Base-by-base conservation (phyloP, 1,284 basidiomycete species). In the Trichosporon sp. region DNA sequence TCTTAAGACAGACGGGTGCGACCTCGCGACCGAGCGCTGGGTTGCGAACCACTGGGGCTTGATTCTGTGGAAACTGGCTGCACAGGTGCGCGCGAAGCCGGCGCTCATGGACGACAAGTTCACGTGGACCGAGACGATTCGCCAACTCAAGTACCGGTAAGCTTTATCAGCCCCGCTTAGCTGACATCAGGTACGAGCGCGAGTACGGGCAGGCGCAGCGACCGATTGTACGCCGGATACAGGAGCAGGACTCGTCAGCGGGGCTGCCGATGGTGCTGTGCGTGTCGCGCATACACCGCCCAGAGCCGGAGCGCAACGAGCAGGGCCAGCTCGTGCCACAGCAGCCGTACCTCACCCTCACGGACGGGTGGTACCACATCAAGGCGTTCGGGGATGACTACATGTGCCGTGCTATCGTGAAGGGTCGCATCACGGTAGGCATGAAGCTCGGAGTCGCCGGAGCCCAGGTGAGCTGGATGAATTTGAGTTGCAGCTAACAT, bases 311-410 rank as follows among this genome's bases (percentile, higher is more conserved):
- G 2, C 68, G 80, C 3, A 80, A 84, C 31, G 85, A 87, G 0
- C 84, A 87, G 21, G 85, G 84, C 2, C 67, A 80, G 18, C 74
- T 80, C 1, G 75, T 83, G 18, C 44, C 58, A 2, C 82, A 83
- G 32, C 71, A 64, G 35, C 85, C 27, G 77, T 85, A 72, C 86
- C 88, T 25, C 86, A 95, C 97, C 80, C 85, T 99, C 13, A 95
- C 93, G 0, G 97, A 99, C 78, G 96, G 96, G 9, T 99, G 96
- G 97, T 99, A 99, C 77, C 85, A 89, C 35, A 86, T 99, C 13
- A 87, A 89, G 12, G 91, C 93, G 0, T 85, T 86, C 47, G 85
- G 93, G 5, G 95, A 98, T 80, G 84, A 85, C 13, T 87, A 90
- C 1, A 84, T 99, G 9, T 85, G 86, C 1, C 86, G 90, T 27